Conservation (phyloP, 2,329 filamentous ascomycete genomes). For the Stemphylium beticola region DNA sequence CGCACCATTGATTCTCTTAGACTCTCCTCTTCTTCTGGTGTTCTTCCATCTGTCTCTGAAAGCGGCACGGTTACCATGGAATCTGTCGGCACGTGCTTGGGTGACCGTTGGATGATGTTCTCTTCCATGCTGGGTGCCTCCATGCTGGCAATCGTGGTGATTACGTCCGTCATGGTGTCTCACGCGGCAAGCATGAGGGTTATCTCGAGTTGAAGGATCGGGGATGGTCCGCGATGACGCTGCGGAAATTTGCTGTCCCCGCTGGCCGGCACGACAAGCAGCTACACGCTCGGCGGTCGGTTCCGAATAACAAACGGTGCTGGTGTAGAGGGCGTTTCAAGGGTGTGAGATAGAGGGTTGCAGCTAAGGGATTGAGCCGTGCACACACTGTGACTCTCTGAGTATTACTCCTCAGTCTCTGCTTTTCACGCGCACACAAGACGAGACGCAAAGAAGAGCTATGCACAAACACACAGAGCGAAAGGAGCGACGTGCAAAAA, state of each 20-base stretch:
- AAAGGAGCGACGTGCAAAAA: conserved; percentile 12
- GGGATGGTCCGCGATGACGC: conserved; percentile 3
- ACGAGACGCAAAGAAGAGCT: neutral
- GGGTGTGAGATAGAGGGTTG: conserved; percentile 16
- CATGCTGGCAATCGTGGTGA: neutral
- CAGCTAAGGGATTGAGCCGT: conserved; percentile 3
- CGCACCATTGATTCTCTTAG: conserved; percentile 19
- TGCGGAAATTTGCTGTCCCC: conserved; percentile 4
- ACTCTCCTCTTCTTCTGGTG: conserved; percentile 44
- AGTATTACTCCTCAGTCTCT: no score
- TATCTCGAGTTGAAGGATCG: neutral
- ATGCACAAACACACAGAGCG: conserved; percentile 6
- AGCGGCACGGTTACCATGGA: conserved; percentile 80
- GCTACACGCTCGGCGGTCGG: conserved; percentile 11
- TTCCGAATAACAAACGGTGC: conserved; percentile 19
- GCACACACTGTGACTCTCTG: no score
- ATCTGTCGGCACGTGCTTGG: conserved; percentile 57
- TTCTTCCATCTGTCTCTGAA: conserved; percentile 64
- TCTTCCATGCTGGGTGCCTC: neutral
- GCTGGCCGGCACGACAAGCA: conserved; percentile 1
- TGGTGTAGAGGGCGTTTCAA: conserved; percentile 34
- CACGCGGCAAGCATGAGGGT: conserved; percentile 20
- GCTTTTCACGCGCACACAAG: neutral
- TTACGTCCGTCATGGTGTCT: conserved; percentile 20
- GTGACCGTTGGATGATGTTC: conserved; percentile 26